Percentiles rank a stretch among this genome's conserved stretches.
Conservation (phyloP, 768 basidiomycete species). For the Leucocoprinus sp. region DNA sequence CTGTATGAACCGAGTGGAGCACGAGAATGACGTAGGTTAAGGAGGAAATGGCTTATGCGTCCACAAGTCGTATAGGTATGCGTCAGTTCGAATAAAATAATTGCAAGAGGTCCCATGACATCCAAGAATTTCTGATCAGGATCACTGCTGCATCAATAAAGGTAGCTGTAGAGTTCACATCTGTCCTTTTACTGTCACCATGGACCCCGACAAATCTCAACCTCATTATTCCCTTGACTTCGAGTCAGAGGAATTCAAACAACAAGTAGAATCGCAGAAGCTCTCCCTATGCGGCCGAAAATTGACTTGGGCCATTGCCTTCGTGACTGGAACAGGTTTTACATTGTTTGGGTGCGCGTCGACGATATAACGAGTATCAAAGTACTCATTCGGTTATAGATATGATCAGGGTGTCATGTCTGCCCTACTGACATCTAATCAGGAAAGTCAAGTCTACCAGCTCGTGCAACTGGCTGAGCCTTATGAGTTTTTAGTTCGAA, state of each 20-base stretch:
- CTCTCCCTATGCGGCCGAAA: conserved; percentile 31
- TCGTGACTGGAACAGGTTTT: conserved; percentile 52
- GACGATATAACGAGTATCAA: neutral
- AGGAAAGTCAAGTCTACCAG: conserved; percentile 23
- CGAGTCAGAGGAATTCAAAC: conserved; percentile 22
- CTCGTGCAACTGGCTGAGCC: neutral
- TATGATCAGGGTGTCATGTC: conserved; percentile 71
- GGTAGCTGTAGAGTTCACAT: too few relatives aligned
- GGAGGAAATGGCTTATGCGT: too few relatives aligned
- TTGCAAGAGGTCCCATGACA: too few relatives aligned
- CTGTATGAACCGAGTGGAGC: too few relatives aligned
- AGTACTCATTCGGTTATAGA: conserved; percentile 19
- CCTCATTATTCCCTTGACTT: conserved; percentile 7
- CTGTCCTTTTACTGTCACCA: too few relatives aligned
- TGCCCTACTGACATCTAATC: conserved; percentile 48
- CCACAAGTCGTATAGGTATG: too few relatives aligned
- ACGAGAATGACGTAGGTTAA: too few relatives aligned
- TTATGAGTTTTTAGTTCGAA: conserved; percentile 35
- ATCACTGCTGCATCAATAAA: too few relatives aligned
- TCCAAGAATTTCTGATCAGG: too few relatives aligned
- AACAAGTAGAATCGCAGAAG: conserved; percentile 24
- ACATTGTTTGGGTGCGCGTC: conserved; percentile 48
- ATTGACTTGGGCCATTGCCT: conserved; percentile 42
- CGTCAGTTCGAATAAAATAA: too few relatives aligned
- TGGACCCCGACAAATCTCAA: conserved; percentile 7